phyloP scores from a whole-genome alignment of 2,329 filamentous ascomycete species.

The Ilyonectria mors-panacis region DNA sequence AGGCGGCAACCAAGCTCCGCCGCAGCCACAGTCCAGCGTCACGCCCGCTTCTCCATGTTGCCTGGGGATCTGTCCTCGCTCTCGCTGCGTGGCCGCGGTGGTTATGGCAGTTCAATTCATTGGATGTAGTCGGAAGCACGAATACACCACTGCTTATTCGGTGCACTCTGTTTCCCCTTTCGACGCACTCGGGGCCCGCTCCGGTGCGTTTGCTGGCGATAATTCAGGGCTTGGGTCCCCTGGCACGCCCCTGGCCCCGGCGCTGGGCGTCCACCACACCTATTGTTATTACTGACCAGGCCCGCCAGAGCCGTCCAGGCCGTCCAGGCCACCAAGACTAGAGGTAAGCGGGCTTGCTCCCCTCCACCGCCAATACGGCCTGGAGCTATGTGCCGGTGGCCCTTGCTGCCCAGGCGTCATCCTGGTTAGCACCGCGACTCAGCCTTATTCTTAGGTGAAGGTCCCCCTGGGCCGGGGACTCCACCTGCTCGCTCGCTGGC shows the following conservation, averaged over 20 bases:
- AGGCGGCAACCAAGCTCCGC: neutral
- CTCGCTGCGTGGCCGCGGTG: neutral
- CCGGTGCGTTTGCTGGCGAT: conserved; percentile 40
- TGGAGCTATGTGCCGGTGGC: conserved; percentile 23
- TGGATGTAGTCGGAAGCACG: neutral
- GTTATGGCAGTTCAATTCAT: neutral
- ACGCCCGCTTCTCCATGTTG: neutral
- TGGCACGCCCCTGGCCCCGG: conserved; percentile 36
- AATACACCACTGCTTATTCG: conserved; percentile 22
- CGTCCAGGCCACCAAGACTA: conserved; percentile 6
- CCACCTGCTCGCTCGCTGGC: conserved; percentile 37
- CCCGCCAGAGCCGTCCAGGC: neutral
- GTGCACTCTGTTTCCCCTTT: conserved; percentile 21
- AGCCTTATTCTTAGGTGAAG: conserved; percentile 47
- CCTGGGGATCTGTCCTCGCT: neutral
- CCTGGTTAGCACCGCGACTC: conserved; percentile 44
- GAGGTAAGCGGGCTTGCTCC: conserved; percentile 8
- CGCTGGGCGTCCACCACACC: conserved; percentile 45
- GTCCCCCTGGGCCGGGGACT: conserved; percentile 29
- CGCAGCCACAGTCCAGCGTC: neutral
- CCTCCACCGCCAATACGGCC: neutral
- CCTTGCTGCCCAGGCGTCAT: conserved; percentile 37
- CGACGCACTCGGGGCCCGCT: conserved; percentile 33
- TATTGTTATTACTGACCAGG: conserved; percentile 4
- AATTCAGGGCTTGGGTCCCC: conserved; percentile 39